Conservation (phyloP, 306 rosid species). For the Vigna reflexopilosa region DNA sequence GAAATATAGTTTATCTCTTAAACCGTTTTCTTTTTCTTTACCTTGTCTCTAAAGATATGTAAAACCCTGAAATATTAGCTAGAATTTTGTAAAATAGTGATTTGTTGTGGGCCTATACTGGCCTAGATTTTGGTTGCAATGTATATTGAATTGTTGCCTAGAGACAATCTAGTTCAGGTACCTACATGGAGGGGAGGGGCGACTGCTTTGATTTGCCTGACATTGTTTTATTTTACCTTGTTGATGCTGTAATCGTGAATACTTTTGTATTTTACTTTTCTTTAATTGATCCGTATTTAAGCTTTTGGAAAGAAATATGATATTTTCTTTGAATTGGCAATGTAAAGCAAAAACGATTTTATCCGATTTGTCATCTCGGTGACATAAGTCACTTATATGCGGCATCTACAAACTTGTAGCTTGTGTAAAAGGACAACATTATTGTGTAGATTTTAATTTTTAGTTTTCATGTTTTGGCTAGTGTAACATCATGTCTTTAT, state of each 20-base stretch:
- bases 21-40: not conserved
- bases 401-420: not conserved
- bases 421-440: not conserved
- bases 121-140: not conserved
- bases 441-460: not conserved
- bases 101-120: not conserved
- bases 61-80: not conserved
- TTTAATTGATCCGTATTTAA: not conserved
- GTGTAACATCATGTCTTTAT: not conserved
- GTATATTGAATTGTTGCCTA: not conserved
- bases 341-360: not conserved
- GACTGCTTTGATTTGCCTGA: not conserved
- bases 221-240: not conserved
- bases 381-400: too few species aligned
- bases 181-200: not conserved
- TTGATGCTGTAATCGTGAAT: not conserved
- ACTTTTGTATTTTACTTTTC: not conserved
- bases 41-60: not conserved
- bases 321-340: constrained; percentile 1
- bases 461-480: constrained; percentile 19
- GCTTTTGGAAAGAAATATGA: not conserved
- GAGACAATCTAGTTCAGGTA: not conserved
- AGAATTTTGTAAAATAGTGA: not conserved
- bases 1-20: not conserved
- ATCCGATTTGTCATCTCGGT: not conserved